Evolutionary conservation across 805 yeast species (phyloP), one percentile per base, ranked within the genome.

Genomic region (Saccharomycopsis capsularis): DNA sequence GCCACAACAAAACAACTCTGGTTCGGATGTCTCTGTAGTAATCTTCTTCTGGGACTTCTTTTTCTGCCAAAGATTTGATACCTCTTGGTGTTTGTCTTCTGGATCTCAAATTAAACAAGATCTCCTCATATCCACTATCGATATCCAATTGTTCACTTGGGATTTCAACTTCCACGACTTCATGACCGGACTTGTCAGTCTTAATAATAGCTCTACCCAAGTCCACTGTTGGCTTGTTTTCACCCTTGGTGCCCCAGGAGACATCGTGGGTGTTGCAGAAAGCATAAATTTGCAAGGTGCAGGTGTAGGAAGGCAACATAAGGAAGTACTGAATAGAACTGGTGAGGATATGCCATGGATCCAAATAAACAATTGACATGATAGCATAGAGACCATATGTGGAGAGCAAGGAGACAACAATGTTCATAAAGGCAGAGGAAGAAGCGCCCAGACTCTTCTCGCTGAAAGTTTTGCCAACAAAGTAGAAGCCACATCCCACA

Each of bases 161-260:
- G 58, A 84, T 79, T 56, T 85, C 95, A 32, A 85, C 78, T 55
- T 85, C 89, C 39, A 86, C 88, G 36, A 88, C 84, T 61, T 85
- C 90, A 54, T 81, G 83, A 46, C 95, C 95, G 50, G 83, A 76
- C 47, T 84, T 93, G 53, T 82, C 82, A 60, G 85, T 82, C 44
- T 78, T 82, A 54, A 86, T 84, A 27, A 85, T 85, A 44, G 95
- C 95, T 40, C 85, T 82, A 42, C 95, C 90, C 34, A 82, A 70
- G 53, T 78, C 83, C 55, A 78, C 78, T 18, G 79, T 76, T 41
- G 79, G 83, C 52, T 76, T 78, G 55, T 82, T 85, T 53, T 90
- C 96, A 57, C 99, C 99, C 63, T 91, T 91, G 2, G 99, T 91
- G 67, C 99, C 99, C 99, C 99, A 91, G 0, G 96, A 85, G 44